Conservation (phyloP, 352 stramenopile species). For the Phytophthora cryptogea region DNA sequence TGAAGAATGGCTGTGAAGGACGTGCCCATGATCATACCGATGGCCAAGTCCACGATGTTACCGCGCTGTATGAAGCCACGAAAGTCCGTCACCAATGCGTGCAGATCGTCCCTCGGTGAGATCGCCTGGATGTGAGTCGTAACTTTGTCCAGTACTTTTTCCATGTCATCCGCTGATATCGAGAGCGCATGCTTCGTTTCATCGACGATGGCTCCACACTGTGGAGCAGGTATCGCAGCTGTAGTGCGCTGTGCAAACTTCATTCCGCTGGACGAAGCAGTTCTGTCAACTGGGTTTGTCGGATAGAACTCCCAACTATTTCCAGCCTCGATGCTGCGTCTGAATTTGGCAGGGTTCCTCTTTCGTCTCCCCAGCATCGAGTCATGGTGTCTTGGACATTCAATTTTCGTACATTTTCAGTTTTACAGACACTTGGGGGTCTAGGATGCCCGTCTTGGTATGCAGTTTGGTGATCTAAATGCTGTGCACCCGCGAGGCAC, state of each 20-base stretch:
- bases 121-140: constrained; percentile 11
- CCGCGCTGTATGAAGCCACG: constrained; percentile 61
- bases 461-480: constrained; percentile 12
- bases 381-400: constrained; percentile 1
- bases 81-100: constrained; percentile 43
- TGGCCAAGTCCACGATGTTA: constrained; percentile 65
- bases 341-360: not conserved
- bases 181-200: constrained; percentile 3
- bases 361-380: not conserved
- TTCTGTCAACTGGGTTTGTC: not conserved
- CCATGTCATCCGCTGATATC: constrained; percentile 11
- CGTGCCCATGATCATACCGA: constrained; percentile 63
- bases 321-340: constrained; percentile 1
- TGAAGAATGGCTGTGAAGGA: constrained; percentile 64
- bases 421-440: constrained; percentile 21
- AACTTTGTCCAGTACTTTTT: constrained; percentile 11
- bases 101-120: constrained; percentile 8
- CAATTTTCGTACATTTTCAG: constrained; percentile 23
- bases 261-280: not conserved
- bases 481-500: constrained; percentile 24
- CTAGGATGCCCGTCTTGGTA: not conserved
- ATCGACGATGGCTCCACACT: not conserved
- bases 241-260: not conserved
- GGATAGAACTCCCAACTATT: not conserved
- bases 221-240: not conserved